phyloP scores from a whole-genome alignment of 768 basidiomycete genomes.

The Mrakia frigida region DNA sequence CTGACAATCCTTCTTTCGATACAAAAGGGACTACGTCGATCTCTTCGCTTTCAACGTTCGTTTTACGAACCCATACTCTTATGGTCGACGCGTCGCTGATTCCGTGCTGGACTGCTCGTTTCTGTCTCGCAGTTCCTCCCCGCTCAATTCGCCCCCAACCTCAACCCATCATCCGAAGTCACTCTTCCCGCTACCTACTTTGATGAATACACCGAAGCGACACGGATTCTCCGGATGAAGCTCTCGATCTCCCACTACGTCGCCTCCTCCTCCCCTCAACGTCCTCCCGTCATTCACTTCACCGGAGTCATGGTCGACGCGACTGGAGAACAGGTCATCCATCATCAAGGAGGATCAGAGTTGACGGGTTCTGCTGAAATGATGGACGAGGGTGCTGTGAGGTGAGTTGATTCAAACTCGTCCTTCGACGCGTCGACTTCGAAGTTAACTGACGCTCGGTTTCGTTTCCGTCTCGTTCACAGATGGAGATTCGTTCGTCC shows the following conservation, averaged over 20 bases:
- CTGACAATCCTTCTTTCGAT: too few species aligned
- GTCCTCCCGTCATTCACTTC: background rate
- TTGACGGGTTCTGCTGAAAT: background rate
- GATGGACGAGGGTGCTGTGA: slow-evolving; percentile 9
- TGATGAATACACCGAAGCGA: slow-evolving; percentile 4
- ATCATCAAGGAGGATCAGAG: slow-evolving; percentile 7
- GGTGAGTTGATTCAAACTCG: background rate
- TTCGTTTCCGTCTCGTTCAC: background rate
- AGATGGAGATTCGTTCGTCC: slow-evolving; percentile 7
- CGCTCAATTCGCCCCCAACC: background rate
- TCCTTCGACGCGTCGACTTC: background rate
- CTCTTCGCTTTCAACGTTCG: slow-evolving; percentile 15
- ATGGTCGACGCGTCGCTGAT: too few species aligned
- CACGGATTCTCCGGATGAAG: background rate
- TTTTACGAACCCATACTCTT: too few species aligned
- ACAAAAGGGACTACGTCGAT: slow-evolving; percentile 12
- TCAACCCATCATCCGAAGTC: background rate
- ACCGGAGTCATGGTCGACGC: slow-evolving; percentile 1
- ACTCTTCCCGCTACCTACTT: background rate
- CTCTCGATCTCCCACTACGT: background rate
- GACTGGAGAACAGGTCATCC: background rate
- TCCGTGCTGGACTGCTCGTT: background rate
- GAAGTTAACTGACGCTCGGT: too few species aligned
- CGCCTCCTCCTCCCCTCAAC: background rate
- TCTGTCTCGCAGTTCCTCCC: background rate